Evolutionary conservation across 495 filamentous ascomycete genomes (phyloP), one percentile per base, ranked within the genome.

Genomic region (Glutinoglossum americanum): DNA sequence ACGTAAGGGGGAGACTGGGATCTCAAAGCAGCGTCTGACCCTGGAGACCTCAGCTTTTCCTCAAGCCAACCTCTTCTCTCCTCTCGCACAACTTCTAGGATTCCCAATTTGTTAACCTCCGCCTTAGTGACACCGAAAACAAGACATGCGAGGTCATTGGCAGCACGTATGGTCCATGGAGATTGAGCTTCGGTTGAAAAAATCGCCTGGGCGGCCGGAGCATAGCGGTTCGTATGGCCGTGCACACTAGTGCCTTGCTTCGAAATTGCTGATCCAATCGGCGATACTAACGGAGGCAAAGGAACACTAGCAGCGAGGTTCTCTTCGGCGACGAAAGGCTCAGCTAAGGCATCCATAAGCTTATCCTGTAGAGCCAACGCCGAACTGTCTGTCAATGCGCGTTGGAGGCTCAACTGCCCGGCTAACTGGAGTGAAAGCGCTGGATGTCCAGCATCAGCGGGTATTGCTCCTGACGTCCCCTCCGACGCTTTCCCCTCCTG

Each of bases 101-200:
- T 97, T 58, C 93, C 89, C 73, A 97, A 80, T 64, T 88, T 95
- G 30, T 87, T 80, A 35, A 98, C 83, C 69, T 98, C 92, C 9
- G 86, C 84, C 65, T 88, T 86, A 5, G 90, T 93, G 28, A 98
- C 87, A 39, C 92, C 92, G 69, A 98, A 97, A 51, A 98, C 79
- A 27, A 98, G 75, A 69, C 92, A 98, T 17, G 93, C 90, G 35
- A 98, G 74, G 67, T 98, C 92, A 64, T 98, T 98, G n/a, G 92
- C 93, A 8, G 90, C 84, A 51, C 94, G 73, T 57, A 98, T 95
- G 1, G 90, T 97, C 85, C 88, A 98, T 4, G 92, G 93, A 10
- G 84, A 75, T 48, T 82, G 75, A 48, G 85, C 76, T 68, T 93
- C 85, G 17, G 92, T 98, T 19, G 90, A 89, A 64, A 98, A 98